phyloP scores from a whole-genome alignment of 2,329 filamentous ascomycete species.

The Fusarium foetens region DNA sequence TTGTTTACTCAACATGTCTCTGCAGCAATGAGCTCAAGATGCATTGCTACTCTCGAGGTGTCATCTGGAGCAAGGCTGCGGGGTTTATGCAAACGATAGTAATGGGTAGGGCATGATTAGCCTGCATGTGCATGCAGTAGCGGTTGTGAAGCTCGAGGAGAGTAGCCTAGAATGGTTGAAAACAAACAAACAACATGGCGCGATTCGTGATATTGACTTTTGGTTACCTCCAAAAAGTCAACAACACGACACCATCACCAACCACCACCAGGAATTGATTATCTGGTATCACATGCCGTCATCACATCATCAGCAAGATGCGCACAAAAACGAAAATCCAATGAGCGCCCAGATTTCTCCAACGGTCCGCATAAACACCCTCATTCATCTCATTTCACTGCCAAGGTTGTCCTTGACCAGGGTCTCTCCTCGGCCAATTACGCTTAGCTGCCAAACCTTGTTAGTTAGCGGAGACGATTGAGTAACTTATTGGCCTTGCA shows the following conservation, averaged over 20 bases:
- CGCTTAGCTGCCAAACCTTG: conserved; percentile 26
- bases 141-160: background rate
- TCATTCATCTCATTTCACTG: conserved; percentile 40
- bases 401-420: conserved; percentile 28
- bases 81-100: conserved; percentile 25
- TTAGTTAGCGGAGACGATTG: background rate
- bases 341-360: background rate
- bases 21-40: background rate
- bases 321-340: background rate
- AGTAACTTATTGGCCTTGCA: background rate
- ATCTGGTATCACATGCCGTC: conserved; percentile 27
- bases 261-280: conserved; percentile 2
- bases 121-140: conserved; percentile 20
- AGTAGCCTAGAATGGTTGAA: conserved; percentile 8
- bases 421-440: conserved; percentile 27
- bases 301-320: conserved; percentile 21
- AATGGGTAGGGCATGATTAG: background rate
- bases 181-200: conserved; percentile 26
- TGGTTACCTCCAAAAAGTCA: background rate
- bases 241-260: conserved; percentile 5
- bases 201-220: conserved; percentile 28
- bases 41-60: conserved; percentile 11
- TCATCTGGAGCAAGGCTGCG: conserved; percentile 16
- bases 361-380: conserved; percentile 28
- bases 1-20: conserved; percentile 16